Conservation (phyloP, 345 rosid species). For the Acer yangbiense region DNA sequence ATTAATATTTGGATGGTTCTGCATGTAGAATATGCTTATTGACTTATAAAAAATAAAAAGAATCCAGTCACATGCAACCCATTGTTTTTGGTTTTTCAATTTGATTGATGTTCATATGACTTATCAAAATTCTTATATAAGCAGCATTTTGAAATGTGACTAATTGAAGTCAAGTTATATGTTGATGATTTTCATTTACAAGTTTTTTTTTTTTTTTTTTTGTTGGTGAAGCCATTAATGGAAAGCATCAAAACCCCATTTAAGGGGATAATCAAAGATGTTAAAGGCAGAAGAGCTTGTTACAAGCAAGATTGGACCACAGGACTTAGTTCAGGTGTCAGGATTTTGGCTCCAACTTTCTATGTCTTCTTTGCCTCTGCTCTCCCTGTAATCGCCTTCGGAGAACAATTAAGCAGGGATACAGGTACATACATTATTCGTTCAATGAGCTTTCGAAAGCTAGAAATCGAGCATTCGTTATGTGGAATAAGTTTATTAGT, state of each 20-base stretch:
- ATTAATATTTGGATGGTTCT: background rate
- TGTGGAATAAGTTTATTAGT: background rate
- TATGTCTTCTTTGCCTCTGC: conserved; percentile 88
- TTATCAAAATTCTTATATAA: background rate
- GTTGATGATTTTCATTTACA: too few relatives aligned
- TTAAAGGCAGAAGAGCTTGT: conserved; percentile 58
- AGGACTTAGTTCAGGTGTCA: conserved; percentile 48
- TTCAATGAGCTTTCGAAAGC: too few relatives aligned
- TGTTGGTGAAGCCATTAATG: conserved; percentile 38
- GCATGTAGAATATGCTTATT: background rate
- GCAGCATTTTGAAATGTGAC: background rate
- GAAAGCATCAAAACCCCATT: conserved; percentile 55
- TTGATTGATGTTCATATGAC: background rate
- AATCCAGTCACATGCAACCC: background rate
- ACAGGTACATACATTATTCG: conserved; percentile 55
- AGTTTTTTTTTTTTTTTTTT: background rate
- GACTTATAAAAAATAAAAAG: too few relatives aligned
- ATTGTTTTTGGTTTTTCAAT: background rate
- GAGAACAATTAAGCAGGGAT: conserved; percentile 79
- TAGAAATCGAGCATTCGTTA: too few relatives aligned
- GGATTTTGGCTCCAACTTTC: conserved; percentile 72
- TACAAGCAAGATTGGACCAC: conserved; percentile 71
- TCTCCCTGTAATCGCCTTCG: conserved; percentile 88
- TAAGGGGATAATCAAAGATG: conserved; percentile 64
- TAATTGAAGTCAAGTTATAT: background rate